Evolutionary conservation across 495 filamentous ascomycete genomes (phyloP).

Genomic region (Xylaria grammica): DNA sequence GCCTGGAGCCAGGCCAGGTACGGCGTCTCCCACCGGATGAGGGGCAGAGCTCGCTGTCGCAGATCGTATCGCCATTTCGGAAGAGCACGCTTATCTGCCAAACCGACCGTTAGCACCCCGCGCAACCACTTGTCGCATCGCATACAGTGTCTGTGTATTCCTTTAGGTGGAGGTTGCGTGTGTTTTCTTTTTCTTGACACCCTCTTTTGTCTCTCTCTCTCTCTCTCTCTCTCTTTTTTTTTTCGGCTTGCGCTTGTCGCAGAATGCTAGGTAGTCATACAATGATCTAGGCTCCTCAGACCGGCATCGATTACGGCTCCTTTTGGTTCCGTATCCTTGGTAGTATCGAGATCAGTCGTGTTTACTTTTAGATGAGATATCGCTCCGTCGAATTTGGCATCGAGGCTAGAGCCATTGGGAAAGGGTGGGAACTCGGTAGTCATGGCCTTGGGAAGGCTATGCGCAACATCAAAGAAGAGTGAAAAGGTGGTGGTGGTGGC

Average conservation of each 20-base stretch:
- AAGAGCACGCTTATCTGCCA: slow-evolving; percentile 77
- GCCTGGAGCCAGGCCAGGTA: slow-evolving; percentile 87
- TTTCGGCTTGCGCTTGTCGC: background rate
- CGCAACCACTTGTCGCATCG: slow-evolving; percentile 15
- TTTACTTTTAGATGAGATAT: slow-evolving; percentile 20
- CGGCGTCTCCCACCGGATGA: slow-evolving; percentile 93
- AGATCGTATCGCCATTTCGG: slow-evolving; percentile 88
- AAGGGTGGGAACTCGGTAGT: slow-evolving; percentile 26
- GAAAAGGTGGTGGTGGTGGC: background rate
- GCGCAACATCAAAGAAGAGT: slow-evolving; percentile 10
- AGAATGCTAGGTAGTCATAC: slow-evolving; percentile 52
- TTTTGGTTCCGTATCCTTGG: slow-evolving; percentile 27
- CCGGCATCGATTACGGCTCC: slow-evolving; percentile 70
- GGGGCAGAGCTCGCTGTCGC: slow-evolving; percentile 79
- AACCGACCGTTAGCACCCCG: slow-evolving; percentile 23
- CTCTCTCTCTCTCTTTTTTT: too few species aligned
- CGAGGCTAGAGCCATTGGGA: slow-evolving; percentile 19
- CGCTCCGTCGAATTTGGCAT: slow-evolving; percentile 13
- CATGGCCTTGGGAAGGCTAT: slow-evolving; percentile 18
- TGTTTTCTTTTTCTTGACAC: too few species aligned
- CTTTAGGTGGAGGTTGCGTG: too few species aligned
- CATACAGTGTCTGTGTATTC: slow-evolving; percentile 9
- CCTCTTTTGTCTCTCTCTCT: too few species aligned
- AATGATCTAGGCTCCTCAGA: slow-evolving; percentile 74
- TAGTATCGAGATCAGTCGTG: background rate